A percentile compares a stretch with the other conserved stretches of the same genome.
phyloP scores from a whole-genome alignment of 805 yeast genomes.

The Groenewaldozyma salmanticensis region DNA sequence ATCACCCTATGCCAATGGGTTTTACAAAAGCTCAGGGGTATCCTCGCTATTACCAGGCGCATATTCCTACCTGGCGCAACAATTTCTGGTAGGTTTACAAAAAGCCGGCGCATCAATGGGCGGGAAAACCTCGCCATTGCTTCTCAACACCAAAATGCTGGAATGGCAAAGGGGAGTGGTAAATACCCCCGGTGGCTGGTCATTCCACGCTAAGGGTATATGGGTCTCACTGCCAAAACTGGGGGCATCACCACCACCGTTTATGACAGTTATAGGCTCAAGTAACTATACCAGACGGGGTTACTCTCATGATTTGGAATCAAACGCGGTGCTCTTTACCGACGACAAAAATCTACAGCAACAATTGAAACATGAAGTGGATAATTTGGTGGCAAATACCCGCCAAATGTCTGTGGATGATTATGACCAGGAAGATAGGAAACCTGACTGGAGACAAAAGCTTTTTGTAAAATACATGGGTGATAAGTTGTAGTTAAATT shows the following conservation, averaged over 20 bases:
- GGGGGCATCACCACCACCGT: constrained; percentile 47
- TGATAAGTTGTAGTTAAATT: constrained; percentile 20
- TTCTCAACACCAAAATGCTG: constrained; percentile 47
- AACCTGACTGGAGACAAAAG: constrained; percentile 35
- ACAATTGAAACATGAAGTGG: constrained; percentile 53
- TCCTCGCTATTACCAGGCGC: constrained; percentile 80
- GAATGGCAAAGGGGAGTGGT: constrained; percentile 90
- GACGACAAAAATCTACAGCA: constrained; percentile 48
- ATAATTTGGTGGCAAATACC: constrained; percentile 47
- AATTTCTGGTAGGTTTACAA: constrained; percentile 49
- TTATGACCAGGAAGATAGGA: constrained; percentile 47
- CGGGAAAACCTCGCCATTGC: too few species aligned
- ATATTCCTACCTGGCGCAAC: constrained; percentile 63
- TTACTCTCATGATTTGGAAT: constrained; percentile 77
- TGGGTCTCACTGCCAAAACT: constrained; percentile 70
- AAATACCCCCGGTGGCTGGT: constrained; percentile 81
- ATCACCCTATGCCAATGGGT: constrained; percentile 88
- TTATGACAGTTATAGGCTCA: constrained; percentile 78
- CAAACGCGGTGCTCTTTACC: constrained; percentile 75
- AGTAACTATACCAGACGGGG: constrained; percentile 91
- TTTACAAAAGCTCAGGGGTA: constrained; percentile 74
- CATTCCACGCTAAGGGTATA: constrained; percentile 94
- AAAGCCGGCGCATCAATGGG: constrained; percentile 25
- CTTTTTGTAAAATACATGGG: constrained; percentile 22
- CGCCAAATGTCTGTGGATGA: constrained; percentile 46